These are phyloP conservation scores for Zygotorulaspora sp. DNA, from an alignment of 805 yeast species.

Conservation along the genomic window DNA sequence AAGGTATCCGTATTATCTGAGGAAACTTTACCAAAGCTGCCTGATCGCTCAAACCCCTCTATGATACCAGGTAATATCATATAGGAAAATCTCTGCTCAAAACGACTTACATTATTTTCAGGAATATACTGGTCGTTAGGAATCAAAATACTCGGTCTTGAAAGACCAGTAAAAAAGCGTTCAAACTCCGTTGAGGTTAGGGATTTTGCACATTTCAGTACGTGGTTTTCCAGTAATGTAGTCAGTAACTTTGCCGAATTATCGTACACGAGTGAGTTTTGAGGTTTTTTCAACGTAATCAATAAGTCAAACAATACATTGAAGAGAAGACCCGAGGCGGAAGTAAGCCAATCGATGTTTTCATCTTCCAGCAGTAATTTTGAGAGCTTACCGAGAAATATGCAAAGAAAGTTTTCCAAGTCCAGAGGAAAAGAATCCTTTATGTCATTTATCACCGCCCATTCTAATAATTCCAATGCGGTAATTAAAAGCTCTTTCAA, in stretches of 20 bases:
- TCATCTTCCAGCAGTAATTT: conserved; percentile 29
- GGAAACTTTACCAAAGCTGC: conserved; percentile 2
- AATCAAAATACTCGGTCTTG: conserved; percentile 1
- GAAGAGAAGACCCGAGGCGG: conserved; percentile 25
- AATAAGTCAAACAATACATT: conserved; percentile 29
- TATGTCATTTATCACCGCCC: conserved; percentile 37
- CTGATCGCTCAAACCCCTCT: conserved; percentile 3
- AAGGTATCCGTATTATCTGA: conserved; percentile 14
- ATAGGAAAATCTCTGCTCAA: conserved; percentile 15
- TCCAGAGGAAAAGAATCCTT: conserved; percentile 36
- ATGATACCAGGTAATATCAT: conserved; percentile 14
- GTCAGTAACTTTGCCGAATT: conserved; percentile 33
- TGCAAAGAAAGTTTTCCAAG: conserved; percentile 28
- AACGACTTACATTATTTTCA: conserved; percentile 8
- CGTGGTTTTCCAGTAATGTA: conserved; percentile 36
- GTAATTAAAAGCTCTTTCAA: conserved; percentile 43
- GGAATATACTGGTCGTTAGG: background rate
- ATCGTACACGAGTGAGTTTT: conserved; percentile 31
- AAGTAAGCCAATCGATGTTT: conserved; percentile 29
- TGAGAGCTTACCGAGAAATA: conserved; percentile 24
- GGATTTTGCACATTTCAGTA: conserved; percentile 33
- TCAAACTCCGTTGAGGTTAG: conserved; percentile 21
- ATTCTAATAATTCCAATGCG: conserved; percentile 36
- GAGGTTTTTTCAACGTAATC: conserved; percentile 32
- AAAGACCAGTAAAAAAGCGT: conserved; percentile 12